Base-by-base conservation (phyloP, 176 grass and related monocot genomes). In the Metroxylon sagu region DNA sequence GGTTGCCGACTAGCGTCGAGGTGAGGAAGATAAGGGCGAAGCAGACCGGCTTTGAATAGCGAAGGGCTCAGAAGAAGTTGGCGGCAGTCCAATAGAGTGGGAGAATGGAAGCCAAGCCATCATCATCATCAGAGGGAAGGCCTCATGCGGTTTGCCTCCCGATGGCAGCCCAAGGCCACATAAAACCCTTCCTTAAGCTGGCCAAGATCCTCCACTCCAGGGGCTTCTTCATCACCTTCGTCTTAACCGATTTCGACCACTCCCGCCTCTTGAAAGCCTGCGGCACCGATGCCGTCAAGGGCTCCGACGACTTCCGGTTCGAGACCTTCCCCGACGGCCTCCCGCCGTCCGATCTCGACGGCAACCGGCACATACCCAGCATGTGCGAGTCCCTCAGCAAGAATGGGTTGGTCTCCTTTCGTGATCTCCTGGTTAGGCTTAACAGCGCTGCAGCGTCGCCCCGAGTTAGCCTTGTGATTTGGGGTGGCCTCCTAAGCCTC, bases 161-260 rank as follows among this genome's bases (percentile, higher is more conserved):
- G 6, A 31, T 31, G 29, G 29, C 29, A 31, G 5, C 29, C 6
- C 29, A 31, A 31, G 29, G 29, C 29, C 29, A 31, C 29, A 31
- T 31, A 31, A 31, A 31, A 5, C 29, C 29, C 29, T 31, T 31
- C 4, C 50, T n/a, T 10, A n/a, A 71, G 72, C 75, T 79, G 0
- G 81, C 64, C 2, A 69, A 72, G 27, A 14, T 79, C 70, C 75
- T 84, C 59, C 75, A 39, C 54, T n/a, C 19, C 15, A 23, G 53
- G 4, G 69, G 69, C 5, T 71, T 71, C 7, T 25, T 19, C 49
- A 39, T 83, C 73, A 83, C 80, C 23, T 83, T 77, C 0, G 80
- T 83, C 4, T 39, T 73, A 56, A 83, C 80, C 0, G 51, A 71
- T 1, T 49, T 19, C 27, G 61, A 57, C 60, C 52, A 62, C 55